Evolutionary conservation across 1,284 basidiomycete species (phyloP), one percentile per base, ranked within the genome.

Genomic region (Stereum hirsutum): DNA sequence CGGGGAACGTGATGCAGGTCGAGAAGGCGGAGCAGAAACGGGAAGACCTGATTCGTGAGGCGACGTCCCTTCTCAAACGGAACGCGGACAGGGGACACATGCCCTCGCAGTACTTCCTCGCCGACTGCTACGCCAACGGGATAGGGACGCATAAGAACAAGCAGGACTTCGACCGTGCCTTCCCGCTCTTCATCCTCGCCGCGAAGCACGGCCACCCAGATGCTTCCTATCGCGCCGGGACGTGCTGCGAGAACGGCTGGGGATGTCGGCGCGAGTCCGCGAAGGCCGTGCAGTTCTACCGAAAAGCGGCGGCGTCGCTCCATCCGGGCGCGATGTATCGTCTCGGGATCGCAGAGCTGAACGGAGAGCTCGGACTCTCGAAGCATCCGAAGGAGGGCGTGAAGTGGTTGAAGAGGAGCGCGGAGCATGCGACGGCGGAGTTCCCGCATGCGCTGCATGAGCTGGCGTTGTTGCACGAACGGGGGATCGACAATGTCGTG

Each of bases 241-340:
- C 93, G 1, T 99, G 96, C 62, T 96, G 91, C 62, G 96, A 99
- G 72, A 95, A 98, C 58, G 96, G 94, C 19, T 99, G 96, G 95
- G 95, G 95, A 4, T 96, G 93, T 59, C 72, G 94, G 39, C 78
- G 91, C 21, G 96, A 99, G 63, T 81, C 78, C 19, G 82, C 83
- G 42, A 98, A 98, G 60, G 93, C 95, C 0, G 66, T 98, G 35
- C 84, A 89, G 51, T 97, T 94, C 66, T 98, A 89, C 70, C 81
- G 86, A 51, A 98, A 96, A 66, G 92, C 94, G 1, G 90, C 88
- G 0, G 89, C 91, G 0, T 82, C 89, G 2, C 75, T 83, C 11
- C 95, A 99, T 56, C 93, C 94, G 0, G 92, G 92, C 21, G 89
- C 96, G 2, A 89, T 98, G 82, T 98, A 98, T 61, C 86, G 95